phyloP scores from a whole-genome alignment of 352 stramenopile species.

The Phytophthora palmivora region DNA sequence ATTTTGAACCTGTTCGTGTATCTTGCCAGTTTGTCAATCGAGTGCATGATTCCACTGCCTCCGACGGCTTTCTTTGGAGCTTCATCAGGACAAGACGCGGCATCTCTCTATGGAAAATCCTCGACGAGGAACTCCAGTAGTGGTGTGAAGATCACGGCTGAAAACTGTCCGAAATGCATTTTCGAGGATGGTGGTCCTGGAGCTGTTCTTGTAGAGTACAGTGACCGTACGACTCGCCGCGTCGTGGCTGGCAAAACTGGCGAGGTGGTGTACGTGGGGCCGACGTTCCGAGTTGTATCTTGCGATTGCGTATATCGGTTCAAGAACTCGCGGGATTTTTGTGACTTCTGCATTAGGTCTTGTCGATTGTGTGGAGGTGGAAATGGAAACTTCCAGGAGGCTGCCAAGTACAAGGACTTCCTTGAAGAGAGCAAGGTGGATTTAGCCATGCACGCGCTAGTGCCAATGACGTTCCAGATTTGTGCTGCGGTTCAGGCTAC shows the following conservation, averaged over 20 bases:
- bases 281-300: slow-evolving; percentile 83
- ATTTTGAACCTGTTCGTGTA: slow-evolving; percentile 56
- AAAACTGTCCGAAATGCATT: slow-evolving; percentile 84
- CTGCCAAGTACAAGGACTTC: slow-evolving; percentile 81
- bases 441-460: slow-evolving; percentile 61
- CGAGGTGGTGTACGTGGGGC: slow-evolving; percentile 70
- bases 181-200: slow-evolving; percentile 82
- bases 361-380: slow-evolving; percentile 80
- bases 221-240: slow-evolving; percentile 51
- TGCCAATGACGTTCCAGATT: slow-evolving; percentile 61
- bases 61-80: slow-evolving; percentile 79
- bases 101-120: slow-evolving; percentile 49
- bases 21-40: slow-evolving; percentile 52
- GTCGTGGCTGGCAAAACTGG: slow-evolving; percentile 46
- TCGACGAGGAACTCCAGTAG: slow-evolving; percentile 16
- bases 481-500: slow-evolving; percentile 49
- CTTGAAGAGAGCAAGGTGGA: slow-evolving; percentile 66
- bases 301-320: slow-evolving; percentile 88
- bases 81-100: slow-evolving; percentile 54
- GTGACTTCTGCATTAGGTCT: slow-evolving; percentile 76
- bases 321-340: slow-evolving; percentile 66
- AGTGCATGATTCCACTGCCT: slow-evolving; percentile 71
- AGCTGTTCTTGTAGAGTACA: slow-evolving; percentile 77
- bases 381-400: slow-evolving; percentile 77
- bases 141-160: slow-evolving; percentile 61